Conservation (phyloP, 805 yeast species). For the Lipomyces sp. region DNA sequence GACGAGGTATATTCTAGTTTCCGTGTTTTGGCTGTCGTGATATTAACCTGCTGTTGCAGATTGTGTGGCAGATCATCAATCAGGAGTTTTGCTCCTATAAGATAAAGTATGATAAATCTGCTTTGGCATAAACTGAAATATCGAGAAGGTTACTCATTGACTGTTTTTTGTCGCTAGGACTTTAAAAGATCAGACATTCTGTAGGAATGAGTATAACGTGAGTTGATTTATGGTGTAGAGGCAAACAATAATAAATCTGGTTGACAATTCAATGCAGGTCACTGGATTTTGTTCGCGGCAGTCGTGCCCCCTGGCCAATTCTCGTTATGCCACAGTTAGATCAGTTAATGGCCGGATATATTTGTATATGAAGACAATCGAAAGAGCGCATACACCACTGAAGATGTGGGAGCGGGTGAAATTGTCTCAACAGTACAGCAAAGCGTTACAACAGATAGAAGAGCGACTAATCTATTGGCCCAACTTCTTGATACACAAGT, state of each 20-base stretch:
- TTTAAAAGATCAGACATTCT: slow-evolving; percentile 85
- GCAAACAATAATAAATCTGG: not conserved
- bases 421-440: slow-evolving; percentile 84
- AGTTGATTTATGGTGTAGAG: not conserved
- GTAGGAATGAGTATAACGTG: slow-evolving; percentile 92
- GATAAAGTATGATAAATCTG: slow-evolving; percentile 52
- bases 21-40: not conserved
- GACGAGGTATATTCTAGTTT: slow-evolving; percentile 29
- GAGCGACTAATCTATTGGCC: slow-evolving; percentile 91
- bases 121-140: not conserved
- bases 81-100: slow-evolving; percentile 96
- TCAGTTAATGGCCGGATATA: slow-evolving; percentile 78
- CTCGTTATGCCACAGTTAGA: slow-evolving; percentile 86
- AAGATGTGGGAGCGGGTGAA: slow-evolving; percentile 94
- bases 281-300: slow-evolving; percentile 91
- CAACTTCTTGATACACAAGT: slow-evolving; percentile 84
- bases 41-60: slow-evolving; percentile 48
- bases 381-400: slow-evolving; percentile 94
- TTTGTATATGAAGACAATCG: slow-evolving; percentile 95
- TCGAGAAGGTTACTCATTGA: not conserved
- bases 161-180: slow-evolving; percentile 48
- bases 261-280: slow-evolving; percentile 43
- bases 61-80: slow-evolving; percentile 96
- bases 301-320: slow-evolving; percentile 95
- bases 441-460: slow-evolving; percentile 88